A percentile compares a stretch with the other conserved stretches of the same genome.
Conservation (phyloP, 2,329 filamentous ascomycete genomes). For the Sordariomycetes sp. region DNA sequence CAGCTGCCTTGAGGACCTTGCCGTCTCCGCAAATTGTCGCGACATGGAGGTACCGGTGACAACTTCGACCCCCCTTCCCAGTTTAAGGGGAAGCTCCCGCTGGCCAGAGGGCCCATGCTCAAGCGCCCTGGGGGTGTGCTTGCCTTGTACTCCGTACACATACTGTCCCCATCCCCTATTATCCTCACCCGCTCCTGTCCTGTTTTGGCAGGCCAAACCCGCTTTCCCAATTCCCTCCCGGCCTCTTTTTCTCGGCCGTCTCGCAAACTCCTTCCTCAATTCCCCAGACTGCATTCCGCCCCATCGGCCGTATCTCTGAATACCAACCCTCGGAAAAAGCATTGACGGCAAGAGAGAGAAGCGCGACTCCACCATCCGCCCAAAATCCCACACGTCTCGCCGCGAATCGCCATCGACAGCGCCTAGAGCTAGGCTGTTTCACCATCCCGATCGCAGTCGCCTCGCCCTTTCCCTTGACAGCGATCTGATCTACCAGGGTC, state of each 20-base stretch:
- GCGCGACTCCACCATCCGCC: neutral
- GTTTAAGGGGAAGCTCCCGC: neutral
- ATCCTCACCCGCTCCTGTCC: constrained; percentile 1
- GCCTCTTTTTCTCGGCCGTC: constrained; percentile 3
- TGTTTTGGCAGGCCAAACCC: constrained; percentile 4
- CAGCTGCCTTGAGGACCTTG: neutral
- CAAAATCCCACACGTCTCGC: neutral
- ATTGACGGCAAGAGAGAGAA: neutral
- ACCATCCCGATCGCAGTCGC: neutral
- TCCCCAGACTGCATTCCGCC: constrained; percentile 1
- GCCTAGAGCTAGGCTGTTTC: neutral
- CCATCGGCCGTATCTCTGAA: neutral
- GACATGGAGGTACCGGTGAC: neutral
- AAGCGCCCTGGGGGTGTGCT: neutral
- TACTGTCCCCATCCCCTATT: constrained; percentile 6
- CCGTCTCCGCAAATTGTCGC: neutral
- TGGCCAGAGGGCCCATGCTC: neutral
- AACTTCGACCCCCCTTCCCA: neutral
- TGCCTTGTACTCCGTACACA: constrained; percentile 1
- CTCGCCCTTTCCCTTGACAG: neutral
- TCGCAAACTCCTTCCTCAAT: constrained; percentile 1
- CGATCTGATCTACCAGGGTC: neutral
- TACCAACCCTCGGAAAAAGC: neutral
- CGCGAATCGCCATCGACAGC: neutral
- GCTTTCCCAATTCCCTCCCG: constrained; percentile 1